Conservation (phyloP, 495 filamentous ascomycete species). For the Lophiotrema nucula region DNA sequence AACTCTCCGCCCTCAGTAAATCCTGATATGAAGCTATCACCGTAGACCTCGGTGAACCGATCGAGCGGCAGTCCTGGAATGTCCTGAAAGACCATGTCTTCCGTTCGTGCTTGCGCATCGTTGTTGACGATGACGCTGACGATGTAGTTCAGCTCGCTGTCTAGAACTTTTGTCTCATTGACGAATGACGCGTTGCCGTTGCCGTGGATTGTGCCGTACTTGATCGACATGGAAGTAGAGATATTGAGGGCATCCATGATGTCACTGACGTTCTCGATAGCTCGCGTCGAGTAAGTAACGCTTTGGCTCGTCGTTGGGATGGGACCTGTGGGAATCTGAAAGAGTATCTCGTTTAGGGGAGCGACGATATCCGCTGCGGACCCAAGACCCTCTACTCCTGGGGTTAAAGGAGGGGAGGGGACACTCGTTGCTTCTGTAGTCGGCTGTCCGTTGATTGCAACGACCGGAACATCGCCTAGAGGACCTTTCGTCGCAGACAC, state of each 20-base stretch:
- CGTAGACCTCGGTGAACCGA: conserved; percentile 41
- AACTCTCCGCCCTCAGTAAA: conserved; percentile 44
- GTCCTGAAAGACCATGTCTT: conserved; percentile 37
- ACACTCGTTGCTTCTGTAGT: neutral
- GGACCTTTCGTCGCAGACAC: neutral
- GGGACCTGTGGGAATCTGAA: conserved; percentile 26
- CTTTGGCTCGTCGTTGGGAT: conserved; percentile 26
- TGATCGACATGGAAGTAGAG: conserved; percentile 38
- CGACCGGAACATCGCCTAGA: conserved; percentile 12
- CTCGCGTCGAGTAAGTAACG: conserved; percentile 40
- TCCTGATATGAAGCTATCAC: conserved; percentile 42
- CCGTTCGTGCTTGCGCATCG: conserved; percentile 27
- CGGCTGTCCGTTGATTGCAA: conserved; percentile 23
- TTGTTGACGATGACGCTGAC: conserved; percentile 45
- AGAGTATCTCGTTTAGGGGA: conserved; percentile 12
- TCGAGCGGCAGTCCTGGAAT: conserved; percentile 34
- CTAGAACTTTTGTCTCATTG: conserved; percentile 41
- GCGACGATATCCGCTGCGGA: conserved; percentile 9
- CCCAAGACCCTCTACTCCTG: neutral
- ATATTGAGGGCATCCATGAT: conserved; percentile 43
- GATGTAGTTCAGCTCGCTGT: conserved; percentile 43
- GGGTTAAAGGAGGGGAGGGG: conserved; percentile 6
- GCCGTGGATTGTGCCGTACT: conserved; percentile 42
- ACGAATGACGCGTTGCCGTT: conserved; percentile 40
- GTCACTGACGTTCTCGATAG: conserved; percentile 42